Evolutionary conservation across 805 yeast genomes (phyloP).

Genomic region (Isabelozyma pseudorhagii): DNA sequence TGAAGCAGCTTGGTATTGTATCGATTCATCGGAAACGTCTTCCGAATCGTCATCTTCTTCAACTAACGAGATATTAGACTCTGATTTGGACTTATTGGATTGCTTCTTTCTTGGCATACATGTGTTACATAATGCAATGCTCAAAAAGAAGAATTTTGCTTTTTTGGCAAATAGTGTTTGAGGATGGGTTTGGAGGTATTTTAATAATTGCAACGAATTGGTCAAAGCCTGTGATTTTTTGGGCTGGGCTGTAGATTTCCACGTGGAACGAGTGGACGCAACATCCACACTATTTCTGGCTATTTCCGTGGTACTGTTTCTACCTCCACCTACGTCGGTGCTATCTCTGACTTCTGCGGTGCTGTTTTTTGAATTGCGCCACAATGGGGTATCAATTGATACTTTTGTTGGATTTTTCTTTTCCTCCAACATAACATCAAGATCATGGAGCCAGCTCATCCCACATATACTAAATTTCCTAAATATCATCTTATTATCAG

Average conservation of each 20-base stretch:
- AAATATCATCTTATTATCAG: conserved; percentile 92
- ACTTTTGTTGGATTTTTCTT: background rate
- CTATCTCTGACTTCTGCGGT: background rate
- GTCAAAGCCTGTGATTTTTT: conserved; percentile 38
- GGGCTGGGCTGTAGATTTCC: conserved; percentile 53
- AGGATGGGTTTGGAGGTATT: conserved; percentile 71
- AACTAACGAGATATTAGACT: conserved; percentile 1
- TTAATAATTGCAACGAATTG: conserved; percentile 60
- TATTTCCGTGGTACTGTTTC: conserved; percentile 28
- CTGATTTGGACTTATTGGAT: conserved; percentile 8
- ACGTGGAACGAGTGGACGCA: conserved; percentile 22
- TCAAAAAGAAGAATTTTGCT: conserved; percentile 75
- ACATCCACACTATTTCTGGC: conserved; percentile 34
- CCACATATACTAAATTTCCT: conserved; percentile 88
- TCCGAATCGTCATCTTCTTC: conserved; percentile 8
- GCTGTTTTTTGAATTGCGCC: background rate
- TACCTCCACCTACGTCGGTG: background rate
- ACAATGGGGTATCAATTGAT: too few species aligned
- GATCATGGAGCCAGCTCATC: conserved; percentile 81
- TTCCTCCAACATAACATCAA: conserved; percentile 41
- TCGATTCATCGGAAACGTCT: conserved; percentile 36
- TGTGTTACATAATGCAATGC: conserved; percentile 85
- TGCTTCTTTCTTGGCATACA: conserved; percentile 67
- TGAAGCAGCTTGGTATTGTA: conserved; percentile 88
- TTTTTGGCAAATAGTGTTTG: conserved; percentile 62